A percentile compares a stretch with the other conserved stretches of the same genome.
phyloP scores from a whole-genome alignment of 1,284 basidiomycete species.

The Meripilus lineatus region DNA sequence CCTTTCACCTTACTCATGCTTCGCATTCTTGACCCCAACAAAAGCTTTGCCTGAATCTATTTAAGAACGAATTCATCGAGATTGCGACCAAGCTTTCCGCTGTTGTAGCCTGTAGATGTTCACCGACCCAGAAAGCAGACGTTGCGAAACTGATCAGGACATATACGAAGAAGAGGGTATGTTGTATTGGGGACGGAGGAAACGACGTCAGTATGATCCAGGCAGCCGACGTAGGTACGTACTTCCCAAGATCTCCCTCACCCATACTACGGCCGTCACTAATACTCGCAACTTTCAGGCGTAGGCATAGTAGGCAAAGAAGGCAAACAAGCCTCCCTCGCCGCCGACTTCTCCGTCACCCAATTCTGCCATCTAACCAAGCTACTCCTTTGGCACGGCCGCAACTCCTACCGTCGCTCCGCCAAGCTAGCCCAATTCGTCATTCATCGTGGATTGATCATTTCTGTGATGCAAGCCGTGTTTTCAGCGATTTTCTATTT shows the following conservation, averaged over 20 bases:
- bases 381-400: slow-evolving; percentile 93
- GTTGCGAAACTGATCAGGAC: slow-evolving; percentile 89
- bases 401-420: slow-evolving; percentile 97
- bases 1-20: slow-evolving; percentile 2
- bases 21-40: neutral
- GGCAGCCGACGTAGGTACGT: slow-evolving; percentile 88
- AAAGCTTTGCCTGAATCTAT: slow-evolving; percentile 84
- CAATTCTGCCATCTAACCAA: slow-evolving; percentile 96
- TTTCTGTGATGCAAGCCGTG: slow-evolving; percentile 96
- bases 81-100: slow-evolving; percentile 94
- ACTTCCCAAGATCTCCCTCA: neutral
- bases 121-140: slow-evolving; percentile 98
- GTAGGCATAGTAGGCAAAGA: slow-evolving; percentile 99
- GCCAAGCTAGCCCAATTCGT: slow-evolving; percentile 99
- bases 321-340: slow-evolving; percentile 96
- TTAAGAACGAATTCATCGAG: slow-evolving; percentile 92
- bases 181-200: slow-evolving; percentile 95
- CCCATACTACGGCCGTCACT: neutral
- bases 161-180: slow-evolving; percentile 91
- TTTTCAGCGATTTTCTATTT: slow-evolving; percentile 99
- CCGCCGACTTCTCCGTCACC: slow-evolving; percentile 96
- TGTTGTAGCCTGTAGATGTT: slow-evolving; percentile 97
- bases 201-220: slow-evolving; percentile 98
- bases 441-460: slow-evolving; percentile 97
- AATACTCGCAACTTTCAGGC: slow-evolving; percentile 43